Evolutionary conservation across 2,329 filamentous ascomycete species (phyloP), one percentile per base, ranked within the genome.

Genomic region (Penicillium hesseltinei): DNA sequence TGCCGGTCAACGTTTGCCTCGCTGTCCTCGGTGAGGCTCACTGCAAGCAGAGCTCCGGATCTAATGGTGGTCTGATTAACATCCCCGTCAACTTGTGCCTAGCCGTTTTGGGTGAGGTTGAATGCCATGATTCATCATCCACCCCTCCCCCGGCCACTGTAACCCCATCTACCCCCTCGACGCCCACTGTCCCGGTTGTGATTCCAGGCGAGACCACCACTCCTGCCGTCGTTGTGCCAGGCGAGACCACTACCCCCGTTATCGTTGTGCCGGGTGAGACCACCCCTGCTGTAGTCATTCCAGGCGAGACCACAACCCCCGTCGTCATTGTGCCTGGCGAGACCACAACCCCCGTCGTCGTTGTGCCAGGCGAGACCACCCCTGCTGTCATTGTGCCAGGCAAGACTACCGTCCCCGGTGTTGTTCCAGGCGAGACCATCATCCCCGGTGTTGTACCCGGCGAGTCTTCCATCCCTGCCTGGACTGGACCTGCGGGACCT

Each of bases 11-110:
- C 44, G 23, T 67, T 42, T 70, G 68, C 45, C 61, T 69, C 25
- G 65, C 67, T 57, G 66, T 70, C 27, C 68, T 70, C 27, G 68
- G 68, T n/a, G 62, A 68, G 42, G 58, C 58, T 33, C 51, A 66
- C 43, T 70, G 68, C 62, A 17, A 70, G 11, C 67, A 69, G 51
- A 53, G 39, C 31, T 56, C 62, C n/a, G 15, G n/a, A 17, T 43
- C 58, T 11, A 36, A 35, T 25, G 59, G 55, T 42, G 66, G 68
- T 38, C 57, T 69, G 38, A 59, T 70, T 50, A 62, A 68, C 55
- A 66, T 70, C 51, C 68, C 68, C 27, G 38, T 70, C 57, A 67
- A 70, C 59, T 52, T 68, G 46, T 70, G 68, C 46, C 57, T 67
- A 29, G 64, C 65, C 38, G 67, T 66, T 9, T 52, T 69, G 31